phyloP scores from a whole-genome alignment of 2,329 filamentous ascomycete genomes.

The Rhytidhysteron rufulum region DNA sequence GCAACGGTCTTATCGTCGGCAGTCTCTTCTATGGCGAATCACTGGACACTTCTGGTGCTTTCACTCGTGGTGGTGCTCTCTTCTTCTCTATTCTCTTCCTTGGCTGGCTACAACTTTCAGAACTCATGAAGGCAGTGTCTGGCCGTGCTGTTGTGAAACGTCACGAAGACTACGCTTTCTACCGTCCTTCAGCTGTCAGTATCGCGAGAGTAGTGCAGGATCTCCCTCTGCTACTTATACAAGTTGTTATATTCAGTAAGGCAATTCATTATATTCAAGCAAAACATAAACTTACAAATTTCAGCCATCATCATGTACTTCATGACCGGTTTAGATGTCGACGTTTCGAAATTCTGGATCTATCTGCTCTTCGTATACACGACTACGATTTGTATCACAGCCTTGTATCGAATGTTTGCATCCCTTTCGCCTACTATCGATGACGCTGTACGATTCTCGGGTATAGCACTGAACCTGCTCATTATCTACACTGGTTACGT shows the following conservation, averaged over 20 bases:
- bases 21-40: constrained; percentile 74
- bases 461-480: constrained; percentile 59
- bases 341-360: constrained; percentile 63
- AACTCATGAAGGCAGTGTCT: constrained; percentile 54
- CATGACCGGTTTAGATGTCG: constrained; percentile 56
- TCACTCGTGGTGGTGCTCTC: constrained; percentile 67
- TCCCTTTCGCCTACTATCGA: constrained; percentile 62
- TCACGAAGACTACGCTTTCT: constrained; percentile 76
- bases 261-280: not conserved
- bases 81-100: constrained; percentile 83
- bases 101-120: constrained; percentile 70
- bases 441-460: constrained; percentile 62
- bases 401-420: constrained; percentile 65
- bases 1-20: constrained; percentile 70
- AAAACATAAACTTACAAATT: constrained; percentile 7
- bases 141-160: constrained; percentile 80
- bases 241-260: constrained; percentile 63
- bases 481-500: constrained; percentile 65
- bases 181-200: constrained; percentile 81
- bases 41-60: constrained; percentile 63
- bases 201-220: constrained; percentile 77
- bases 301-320: constrained; percentile 60
- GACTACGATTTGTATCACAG: constrained; percentile 59
- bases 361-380: constrained; percentile 62
- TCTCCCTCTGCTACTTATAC: constrained; percentile 70